These are phyloP conservation scores for Ocimum tenuiflorum DNA, from an alignment of 257 asterid genomes.

Conservation along the genomic window DNA sequence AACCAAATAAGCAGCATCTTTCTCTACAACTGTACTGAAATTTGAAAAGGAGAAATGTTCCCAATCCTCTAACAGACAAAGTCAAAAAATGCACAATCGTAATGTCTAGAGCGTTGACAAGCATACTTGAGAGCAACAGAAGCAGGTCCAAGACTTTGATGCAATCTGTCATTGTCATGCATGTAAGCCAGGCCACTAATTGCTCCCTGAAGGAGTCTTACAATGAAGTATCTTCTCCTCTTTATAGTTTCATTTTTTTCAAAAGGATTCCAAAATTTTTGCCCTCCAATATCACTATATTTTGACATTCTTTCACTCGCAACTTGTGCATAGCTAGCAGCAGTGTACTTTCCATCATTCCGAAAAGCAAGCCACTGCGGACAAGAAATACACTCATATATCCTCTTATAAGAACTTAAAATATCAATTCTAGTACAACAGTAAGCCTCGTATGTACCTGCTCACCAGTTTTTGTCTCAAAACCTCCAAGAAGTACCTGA, in stretches of 20 bases:
- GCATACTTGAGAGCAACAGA: conserved; percentile 78
- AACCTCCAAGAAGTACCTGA: conserved; percentile 82
- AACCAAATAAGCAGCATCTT: conserved; percentile 68
- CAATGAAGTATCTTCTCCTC: conserved; percentile 56
- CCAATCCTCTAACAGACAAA: neutral
- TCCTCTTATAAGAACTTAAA: neutral
- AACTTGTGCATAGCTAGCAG: conserved; percentile 76
- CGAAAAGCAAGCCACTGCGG: conserved; percentile 92
- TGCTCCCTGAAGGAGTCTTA: conserved; percentile 64
- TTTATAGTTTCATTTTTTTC: conserved; percentile 61
- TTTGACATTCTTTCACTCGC: conserved; percentile 65
- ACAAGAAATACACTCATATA: conserved; percentile 5
- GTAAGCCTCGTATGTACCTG: conserved; percentile 41
- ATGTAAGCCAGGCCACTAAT: conserved; percentile 66
- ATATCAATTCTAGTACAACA: conserved; percentile 1
- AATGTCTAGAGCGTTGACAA: conserved; percentile 3
- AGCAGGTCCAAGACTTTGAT: conserved; percentile 95
- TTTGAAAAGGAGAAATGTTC: conserved; percentile 21
- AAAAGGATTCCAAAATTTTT: conserved; percentile 70
- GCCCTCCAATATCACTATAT: conserved; percentile 37
- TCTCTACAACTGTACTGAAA: conserved; percentile 71
- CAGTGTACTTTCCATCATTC: conserved; percentile 76
- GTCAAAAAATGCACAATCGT: neutral
- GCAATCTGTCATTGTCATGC: conserved; percentile 72
- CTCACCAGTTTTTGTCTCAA: conserved; percentile 92